A percentile compares a stretch with the other conserved stretches of the same genome.
Conservation (phyloP, 768 basidiomycete species). For the Lactarius quietus region DNA sequence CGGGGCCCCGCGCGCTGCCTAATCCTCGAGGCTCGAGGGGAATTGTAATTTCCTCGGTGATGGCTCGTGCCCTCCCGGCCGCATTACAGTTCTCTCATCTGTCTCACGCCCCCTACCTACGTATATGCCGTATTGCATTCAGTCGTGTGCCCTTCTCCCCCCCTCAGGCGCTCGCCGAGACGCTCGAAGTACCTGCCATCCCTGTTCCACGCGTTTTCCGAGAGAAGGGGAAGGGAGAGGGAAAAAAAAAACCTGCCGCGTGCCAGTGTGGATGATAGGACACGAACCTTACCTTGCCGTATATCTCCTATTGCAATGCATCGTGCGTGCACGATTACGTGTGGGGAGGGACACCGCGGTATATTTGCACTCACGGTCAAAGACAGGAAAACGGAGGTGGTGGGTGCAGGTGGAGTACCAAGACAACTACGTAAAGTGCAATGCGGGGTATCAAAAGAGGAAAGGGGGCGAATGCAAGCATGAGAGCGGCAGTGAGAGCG, state of each 20-base stretch:
- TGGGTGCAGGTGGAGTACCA: conserved; percentile 19
- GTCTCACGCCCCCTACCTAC: not conserved
- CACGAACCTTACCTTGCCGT: conserved; percentile 4
- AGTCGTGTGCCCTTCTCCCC: not conserved
- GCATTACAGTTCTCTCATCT: not conserved
- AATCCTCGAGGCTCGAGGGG: conserved; percentile 25
- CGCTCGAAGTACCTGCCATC: conserved; percentile 8
- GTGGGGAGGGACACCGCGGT: conserved; percentile 15
- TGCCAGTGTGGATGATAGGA: not conserved
- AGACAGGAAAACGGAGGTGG: conserved; percentile 8
- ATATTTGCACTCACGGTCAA: conserved; percentile 21
- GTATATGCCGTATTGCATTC: conserved; percentile 4
- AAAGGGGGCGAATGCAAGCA: conserved; percentile 16
- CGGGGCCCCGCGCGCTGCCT: conserved; percentile 18
- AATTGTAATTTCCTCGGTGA: not conserved
- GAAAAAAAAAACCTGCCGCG: not conserved
- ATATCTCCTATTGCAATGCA: conserved; percentile 2
- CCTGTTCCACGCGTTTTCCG: conserved; percentile 18
- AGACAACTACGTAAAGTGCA: conserved; percentile 25
- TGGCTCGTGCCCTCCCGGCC: not conserved
- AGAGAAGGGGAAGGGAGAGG: not conserved
- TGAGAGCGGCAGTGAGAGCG: conserved; percentile 21
- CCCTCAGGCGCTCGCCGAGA: not conserved
- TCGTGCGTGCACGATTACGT: conserved; percentile 17
- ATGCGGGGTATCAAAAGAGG: conserved; percentile 20